Conservation (phyloP, 345 rosid species). For the Rhodamnia rubescens region DNA sequence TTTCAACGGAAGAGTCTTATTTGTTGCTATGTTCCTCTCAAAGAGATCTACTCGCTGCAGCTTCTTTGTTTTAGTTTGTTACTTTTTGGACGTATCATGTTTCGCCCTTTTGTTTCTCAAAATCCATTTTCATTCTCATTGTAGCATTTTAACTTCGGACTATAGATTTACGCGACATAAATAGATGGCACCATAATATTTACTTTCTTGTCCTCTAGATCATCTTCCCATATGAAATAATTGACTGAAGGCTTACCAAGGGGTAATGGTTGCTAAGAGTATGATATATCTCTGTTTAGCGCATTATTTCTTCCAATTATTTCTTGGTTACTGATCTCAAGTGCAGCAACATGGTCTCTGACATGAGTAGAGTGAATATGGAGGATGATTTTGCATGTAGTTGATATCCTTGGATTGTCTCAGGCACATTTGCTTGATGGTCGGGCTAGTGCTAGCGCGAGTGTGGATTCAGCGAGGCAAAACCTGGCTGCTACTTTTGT, state of each 20-base stretch:
- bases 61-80: neutral
- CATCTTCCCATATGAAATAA: neutral
- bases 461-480: conserved; percentile 88
- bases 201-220: neutral
- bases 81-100: neutral
- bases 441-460: conserved; percentile 61
- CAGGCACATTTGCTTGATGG: conserved; percentile 98
- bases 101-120: neutral
- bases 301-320: neutral
- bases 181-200: neutral
- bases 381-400: neutral
- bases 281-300: neutral
- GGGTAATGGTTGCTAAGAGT: neutral
- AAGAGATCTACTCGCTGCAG: neutral
- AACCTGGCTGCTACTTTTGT: conserved; percentile 95
- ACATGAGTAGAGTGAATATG: neutral
- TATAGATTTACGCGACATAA: neutral
- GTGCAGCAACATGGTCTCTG: neutral
- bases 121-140: neutral
- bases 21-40: neutral
- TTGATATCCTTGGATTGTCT: conserved; percentile 1
- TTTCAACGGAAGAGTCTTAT: neutral
- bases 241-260: neutral
- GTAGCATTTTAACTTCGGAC: neutral
- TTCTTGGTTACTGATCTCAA: neutral